Base-by-base conservation (phyloP, 768 basidiomycete genomes). In the Suillus weaverae region DNA sequence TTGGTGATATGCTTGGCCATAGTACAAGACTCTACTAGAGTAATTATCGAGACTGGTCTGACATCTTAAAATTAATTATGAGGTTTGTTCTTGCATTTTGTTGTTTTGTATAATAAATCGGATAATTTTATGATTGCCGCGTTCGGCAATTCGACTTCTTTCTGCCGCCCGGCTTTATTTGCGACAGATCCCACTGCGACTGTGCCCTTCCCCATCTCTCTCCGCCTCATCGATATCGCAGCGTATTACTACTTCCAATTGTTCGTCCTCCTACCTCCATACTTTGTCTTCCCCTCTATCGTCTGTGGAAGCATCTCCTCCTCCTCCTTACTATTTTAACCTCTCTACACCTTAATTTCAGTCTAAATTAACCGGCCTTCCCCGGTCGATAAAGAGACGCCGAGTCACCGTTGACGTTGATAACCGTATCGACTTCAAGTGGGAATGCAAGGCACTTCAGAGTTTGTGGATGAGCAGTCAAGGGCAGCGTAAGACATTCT, bases 321-420 rank as follows among this genome's bases (percentile, higher is more conserved):
- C 4, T 38, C 44, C 43, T 60, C 63, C 16, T 60, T 39, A 61
- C 64, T 60, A 55, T 67, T 57, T 53, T 62, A 56, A 64, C 54
- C 50, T 64, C 65, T 66, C 63, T 60, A 54, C 64, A 66, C 60
- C 60, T 70, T 73, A 71, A 76, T 75, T 64, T 75, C 66, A 73
- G 63, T 71, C 75, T 77, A 76, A 76, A 76, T 76, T 76, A 76
- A 78, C 75, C 75, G 75, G 77, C 70, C 76, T 73, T 71, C 76
- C 74, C 76, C 75, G 75, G 75, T 78, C 75, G 75, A 76, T 78
- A 76, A 76, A 76, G 74, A 71, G 76, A 76, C 76, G 76, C 75
- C 75, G 75, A 69, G 76, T 77, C 75, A 72, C 76, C 75, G 75
- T 67, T 77, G 68, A 76, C 76, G 66, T 76, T 78, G 75, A 76